Evolutionary conservation across 1,139 yeast genomes (phyloP).

Genomic region (Pneumocystis oryctolagi): DNA sequence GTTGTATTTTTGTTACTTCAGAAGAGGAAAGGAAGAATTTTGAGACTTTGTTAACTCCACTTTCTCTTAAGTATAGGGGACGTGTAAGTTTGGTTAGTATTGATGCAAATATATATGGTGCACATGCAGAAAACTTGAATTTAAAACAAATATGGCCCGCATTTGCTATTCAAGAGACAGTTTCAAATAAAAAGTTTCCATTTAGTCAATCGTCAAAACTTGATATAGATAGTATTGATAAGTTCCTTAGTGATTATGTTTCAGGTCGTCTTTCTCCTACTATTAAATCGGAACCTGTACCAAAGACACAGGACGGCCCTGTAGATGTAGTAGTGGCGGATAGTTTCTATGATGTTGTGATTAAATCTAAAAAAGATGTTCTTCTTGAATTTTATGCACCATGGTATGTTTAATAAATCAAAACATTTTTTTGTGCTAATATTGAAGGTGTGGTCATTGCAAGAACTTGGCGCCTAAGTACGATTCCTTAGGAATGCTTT

Average conservation of each 20-base stretch:
- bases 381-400: conserved; percentile 92
- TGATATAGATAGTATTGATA: conserved; percentile 33
- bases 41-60: conserved; percentile 37
- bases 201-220: conserved; percentile 31
- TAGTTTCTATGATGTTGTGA: conserved; percentile 58
- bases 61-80: conserved; percentile 69
- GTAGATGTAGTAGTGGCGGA: conserved; percentile 73
- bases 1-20: conserved; percentile 68
- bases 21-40: conserved; percentile 50
- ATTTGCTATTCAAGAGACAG: conserved; percentile 69
- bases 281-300: conserved; percentile 75
- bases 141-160: conserved; percentile 80
- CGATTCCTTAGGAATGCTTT: conserved; percentile 51
- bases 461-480: conserved; percentile 85
- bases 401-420: conserved; percentile 39
- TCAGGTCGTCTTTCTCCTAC: conserved; percentile 56
- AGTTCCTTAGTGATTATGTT: conserved; percentile 49
- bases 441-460: conserved; percentile 67
- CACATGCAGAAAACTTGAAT: conserved; percentile 78
- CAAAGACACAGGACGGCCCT: conserved; percentile 59
- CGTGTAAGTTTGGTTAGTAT: conserved; percentile 74
- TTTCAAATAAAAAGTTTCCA: conserved; percentile 60
- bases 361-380: conserved; percentile 65
- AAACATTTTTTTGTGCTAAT: background rate
- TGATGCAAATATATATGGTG: conserved; percentile 68